Evolutionary conservation across 257 asterid genomes (phyloP).

Genomic region (Jasminum sambac): DNA sequence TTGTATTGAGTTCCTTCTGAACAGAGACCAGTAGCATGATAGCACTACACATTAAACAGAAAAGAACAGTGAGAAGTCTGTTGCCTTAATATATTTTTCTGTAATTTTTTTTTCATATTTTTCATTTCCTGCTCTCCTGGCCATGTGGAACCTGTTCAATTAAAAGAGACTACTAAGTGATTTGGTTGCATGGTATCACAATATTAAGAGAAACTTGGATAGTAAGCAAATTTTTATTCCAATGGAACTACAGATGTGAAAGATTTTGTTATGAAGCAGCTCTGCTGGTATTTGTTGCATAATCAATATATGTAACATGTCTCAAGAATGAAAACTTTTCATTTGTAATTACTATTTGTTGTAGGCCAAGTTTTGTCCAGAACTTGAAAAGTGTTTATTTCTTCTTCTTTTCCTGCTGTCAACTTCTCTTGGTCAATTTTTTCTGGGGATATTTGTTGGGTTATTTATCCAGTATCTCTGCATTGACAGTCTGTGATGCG

Average conservation of each 20-base stretch:
- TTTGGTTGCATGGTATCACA: not conserved
- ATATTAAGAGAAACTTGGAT: not conserved
- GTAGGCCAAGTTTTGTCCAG: not conserved
- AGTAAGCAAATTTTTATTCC: not conserved
- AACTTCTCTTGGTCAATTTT: not conserved
- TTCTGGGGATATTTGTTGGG: not conserved
- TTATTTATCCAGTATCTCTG: not conserved
- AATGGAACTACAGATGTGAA: not conserved
- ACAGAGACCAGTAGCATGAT: not conserved
- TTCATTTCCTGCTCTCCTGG: not conserved
- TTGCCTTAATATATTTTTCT: not conserved
- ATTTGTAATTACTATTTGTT: not conserved
- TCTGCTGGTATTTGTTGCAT: not conserved
- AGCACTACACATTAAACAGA: not conserved
- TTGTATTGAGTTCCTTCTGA: not conserved
- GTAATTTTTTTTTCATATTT: not conserved
- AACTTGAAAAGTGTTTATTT: not conserved
- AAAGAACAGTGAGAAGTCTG: not conserved
- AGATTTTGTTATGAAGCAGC: not conserved
- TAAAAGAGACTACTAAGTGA: not conserved
- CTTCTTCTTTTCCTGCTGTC: not conserved
- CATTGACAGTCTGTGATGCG: not conserved
- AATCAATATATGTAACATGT: not conserved
- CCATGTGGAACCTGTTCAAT: not conserved
- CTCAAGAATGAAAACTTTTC: not conserved